Conservation (phyloP, 306 rosid genomes). For the Castanea sativa region DNA sequence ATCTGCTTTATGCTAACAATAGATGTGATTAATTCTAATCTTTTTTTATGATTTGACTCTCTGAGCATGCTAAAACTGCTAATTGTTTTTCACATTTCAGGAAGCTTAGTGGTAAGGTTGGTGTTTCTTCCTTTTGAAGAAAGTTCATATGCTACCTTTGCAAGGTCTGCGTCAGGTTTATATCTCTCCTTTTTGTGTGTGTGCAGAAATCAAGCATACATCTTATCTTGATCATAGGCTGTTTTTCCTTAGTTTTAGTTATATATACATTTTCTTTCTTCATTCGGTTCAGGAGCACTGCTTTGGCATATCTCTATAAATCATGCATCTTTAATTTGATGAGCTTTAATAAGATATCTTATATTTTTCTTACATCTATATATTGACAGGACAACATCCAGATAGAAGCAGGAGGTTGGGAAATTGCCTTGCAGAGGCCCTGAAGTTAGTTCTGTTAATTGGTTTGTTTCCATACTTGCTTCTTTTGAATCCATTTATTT, state of each 20-base stretch:
- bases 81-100: slow-evolving; percentile 45
- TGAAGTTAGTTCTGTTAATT: slow-evolving; percentile 83
- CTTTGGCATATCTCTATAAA: background rate
- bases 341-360: slow-evolving; percentile 12
- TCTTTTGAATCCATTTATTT: background rate
- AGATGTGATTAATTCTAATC: background rate
- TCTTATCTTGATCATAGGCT: background rate
- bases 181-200: slow-evolving; percentile 39
- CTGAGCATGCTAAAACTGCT: slow-evolving; percentile 10
- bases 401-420: slow-evolving; percentile 66
- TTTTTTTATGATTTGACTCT: background rate
- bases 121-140: slow-evolving; percentile 97
- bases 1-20: background rate
- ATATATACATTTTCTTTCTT: background rate
- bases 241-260: background rate
- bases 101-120: slow-evolving; percentile 93
- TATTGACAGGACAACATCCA: slow-evolving; percentile 61
- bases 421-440: slow-evolving; percentile 65
- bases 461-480: slow-evolving; percentile 44
- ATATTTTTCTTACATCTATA: background rate
- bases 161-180: slow-evolving; percentile 97
- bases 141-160: slow-evolving; percentile 87
- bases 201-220: background rate
- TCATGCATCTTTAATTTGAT: slow-evolving; percentile 1
- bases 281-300: background rate